These are phyloP conservation scores for Populus pruinosa DNA, from an alignment of 345 rosid genomes.

Conservation along the genomic window DNA sequence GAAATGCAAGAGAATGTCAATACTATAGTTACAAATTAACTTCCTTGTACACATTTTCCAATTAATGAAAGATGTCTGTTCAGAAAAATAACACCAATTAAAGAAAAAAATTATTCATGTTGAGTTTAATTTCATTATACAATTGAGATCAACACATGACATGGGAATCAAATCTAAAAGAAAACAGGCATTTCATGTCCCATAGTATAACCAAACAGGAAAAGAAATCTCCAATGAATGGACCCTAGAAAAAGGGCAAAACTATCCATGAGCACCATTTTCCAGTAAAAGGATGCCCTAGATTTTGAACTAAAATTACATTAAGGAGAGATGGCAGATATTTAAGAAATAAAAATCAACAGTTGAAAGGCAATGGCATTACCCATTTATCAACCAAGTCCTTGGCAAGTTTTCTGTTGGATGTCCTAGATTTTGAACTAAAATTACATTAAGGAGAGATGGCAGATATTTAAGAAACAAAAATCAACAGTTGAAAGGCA, in stretches of 20 bases:
- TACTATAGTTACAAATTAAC: background rate
- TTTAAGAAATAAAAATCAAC: background rate
- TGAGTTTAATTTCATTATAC: background rate
- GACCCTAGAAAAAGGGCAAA: background rate
- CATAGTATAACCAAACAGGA: background rate
- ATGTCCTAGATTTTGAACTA: constrained; percentile 81
- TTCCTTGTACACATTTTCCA: background rate
- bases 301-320: background rate
- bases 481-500: background rate
- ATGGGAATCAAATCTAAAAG: background rate
- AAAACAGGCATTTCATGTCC: background rate
- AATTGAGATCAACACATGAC: background rate
- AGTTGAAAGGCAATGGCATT: constrained; percentile 11
- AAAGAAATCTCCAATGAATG: background rate
- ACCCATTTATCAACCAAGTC: constrained; percentile 99
- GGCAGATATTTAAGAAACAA: background rate
- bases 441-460: background rate
- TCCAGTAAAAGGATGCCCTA: background rate
- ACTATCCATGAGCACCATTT: background rate
- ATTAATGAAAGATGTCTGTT: background rate
- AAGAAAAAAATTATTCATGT: background rate
- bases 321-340: background rate
- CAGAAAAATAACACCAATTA: background rate
- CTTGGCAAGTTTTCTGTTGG: constrained; percentile 91
- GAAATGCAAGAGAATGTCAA: constrained; percentile 5